phyloP scores from a whole-genome alignment of 352 stramenopile species.

The Phytophthora meadii region DNA sequence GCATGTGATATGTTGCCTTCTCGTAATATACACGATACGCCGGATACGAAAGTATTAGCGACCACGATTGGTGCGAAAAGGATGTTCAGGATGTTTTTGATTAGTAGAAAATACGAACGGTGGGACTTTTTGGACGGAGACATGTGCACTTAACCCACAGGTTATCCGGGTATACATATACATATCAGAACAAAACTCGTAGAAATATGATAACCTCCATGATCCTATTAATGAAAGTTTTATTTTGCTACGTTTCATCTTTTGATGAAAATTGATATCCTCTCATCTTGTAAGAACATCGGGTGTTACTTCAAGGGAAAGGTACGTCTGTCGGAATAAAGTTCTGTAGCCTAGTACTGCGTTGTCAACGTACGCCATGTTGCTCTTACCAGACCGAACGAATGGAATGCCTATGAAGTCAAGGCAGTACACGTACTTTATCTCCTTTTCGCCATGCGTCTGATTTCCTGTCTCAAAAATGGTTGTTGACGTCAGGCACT shows the following conservation, averaged over 20 bases:
- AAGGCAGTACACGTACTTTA: not conserved
- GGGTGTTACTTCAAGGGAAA: too few species aligned
- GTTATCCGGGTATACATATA: conserved; percentile 2
- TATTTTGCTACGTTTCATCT: too few species aligned
- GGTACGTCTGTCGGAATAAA: too few species aligned
- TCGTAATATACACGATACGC: conserved; percentile 23
- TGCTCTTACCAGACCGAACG: not conserved
- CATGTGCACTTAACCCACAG: not conserved
- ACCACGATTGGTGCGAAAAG: conserved; percentile 3
- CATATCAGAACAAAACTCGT: not conserved
- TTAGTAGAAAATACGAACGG: not conserved
- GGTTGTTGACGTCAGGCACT: conserved; percentile 12
- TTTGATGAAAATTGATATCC: too few species aligned
- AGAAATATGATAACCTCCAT: not conserved
- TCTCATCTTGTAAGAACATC: too few species aligned
- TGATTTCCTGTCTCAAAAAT: conserved; percentile 36
- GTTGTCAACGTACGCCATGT: too few species aligned
- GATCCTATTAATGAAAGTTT: too few species aligned
- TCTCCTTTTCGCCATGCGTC: conserved; percentile 17
- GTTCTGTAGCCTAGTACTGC: too few species aligned
- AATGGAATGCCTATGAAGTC: not conserved
- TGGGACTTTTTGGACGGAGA: conserved; percentile 2
- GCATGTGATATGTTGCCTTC: conserved; percentile 31
- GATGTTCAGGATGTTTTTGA: not conserved
- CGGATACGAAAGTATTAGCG: not conserved